These are phyloP conservation scores for Epichloe brachyelytri DNA, from an alignment of 2,329 filamentous ascomycete genomes.

Conservation along the genomic window DNA sequence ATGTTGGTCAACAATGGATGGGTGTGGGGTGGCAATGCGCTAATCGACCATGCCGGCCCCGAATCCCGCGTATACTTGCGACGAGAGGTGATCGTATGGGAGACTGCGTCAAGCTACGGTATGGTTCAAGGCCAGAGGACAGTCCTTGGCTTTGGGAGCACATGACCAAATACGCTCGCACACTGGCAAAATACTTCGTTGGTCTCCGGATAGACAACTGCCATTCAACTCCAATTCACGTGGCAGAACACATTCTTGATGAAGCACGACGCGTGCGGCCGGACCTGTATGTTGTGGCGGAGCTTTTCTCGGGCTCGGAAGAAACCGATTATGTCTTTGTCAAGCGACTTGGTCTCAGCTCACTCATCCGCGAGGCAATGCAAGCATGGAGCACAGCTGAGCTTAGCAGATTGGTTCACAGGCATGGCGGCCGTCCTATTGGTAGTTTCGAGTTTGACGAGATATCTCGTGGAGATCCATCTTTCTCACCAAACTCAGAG, in stretches of 20 bases:
- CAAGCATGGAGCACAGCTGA: slow-evolving; percentile 94
- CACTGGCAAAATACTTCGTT: slow-evolving; percentile 89
- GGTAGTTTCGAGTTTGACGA: slow-evolving; percentile 96
- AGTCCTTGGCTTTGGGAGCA: slow-evolving; percentile 92
- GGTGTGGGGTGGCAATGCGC: slow-evolving; percentile 95
- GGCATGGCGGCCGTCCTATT: slow-evolving; percentile 85
- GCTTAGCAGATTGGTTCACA: slow-evolving; percentile 82
- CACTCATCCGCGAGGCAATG: slow-evolving; percentile 94
- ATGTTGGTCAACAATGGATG: slow-evolving; percentile 92
- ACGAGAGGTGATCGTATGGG: slow-evolving; percentile 94
- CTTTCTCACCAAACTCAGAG: slow-evolving; percentile 13
- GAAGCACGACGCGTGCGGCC: slow-evolving; percentile 81
- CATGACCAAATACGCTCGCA: slow-evolving; percentile 83
- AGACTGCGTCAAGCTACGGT: slow-evolving; percentile 93
- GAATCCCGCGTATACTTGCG: slow-evolving; percentile 87
- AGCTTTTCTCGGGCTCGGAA: slow-evolving; percentile 91
- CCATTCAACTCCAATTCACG: slow-evolving; percentile 87
- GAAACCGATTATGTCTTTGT: slow-evolving; percentile 95
- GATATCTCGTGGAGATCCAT: slow-evolving; percentile 48
- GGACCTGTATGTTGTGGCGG: slow-evolving; percentile 82
- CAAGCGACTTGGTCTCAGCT: slow-evolving; percentile 79
- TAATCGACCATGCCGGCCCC: slow-evolving; percentile 86
- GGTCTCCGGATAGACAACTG: slow-evolving; percentile 97
- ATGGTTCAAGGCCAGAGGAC: slow-evolving; percentile 67
- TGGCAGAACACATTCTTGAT: slow-evolving; percentile 90